Conservation (phyloP, 2,329 filamentous ascomycete genomes). For the Penicillium sp. region DNA sequence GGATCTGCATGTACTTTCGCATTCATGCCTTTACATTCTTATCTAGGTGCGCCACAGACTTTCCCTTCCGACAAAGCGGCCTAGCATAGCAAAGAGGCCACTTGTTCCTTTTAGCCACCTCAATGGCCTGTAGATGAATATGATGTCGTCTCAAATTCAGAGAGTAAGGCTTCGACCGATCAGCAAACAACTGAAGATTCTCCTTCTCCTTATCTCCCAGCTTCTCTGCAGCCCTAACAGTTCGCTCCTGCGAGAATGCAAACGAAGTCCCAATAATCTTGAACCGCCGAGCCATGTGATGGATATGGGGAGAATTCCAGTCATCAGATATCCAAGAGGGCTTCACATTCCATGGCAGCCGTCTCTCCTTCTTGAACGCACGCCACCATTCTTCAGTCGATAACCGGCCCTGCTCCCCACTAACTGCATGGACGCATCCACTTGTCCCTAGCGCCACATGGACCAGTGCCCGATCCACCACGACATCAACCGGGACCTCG, state of each 20-base stretch:
- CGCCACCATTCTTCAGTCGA: conserved; percentile 22
- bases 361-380: conserved; percentile 21
- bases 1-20: too few species aligned
- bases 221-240: conserved; percentile 9
- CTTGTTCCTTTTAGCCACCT: conserved; percentile 18
- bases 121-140: conserved; percentile 16
- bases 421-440: conserved; percentile 23
- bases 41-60: background rate
- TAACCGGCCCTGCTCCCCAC: conserved; percentile 19
- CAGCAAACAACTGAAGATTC: conserved; percentile 16
- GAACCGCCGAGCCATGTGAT: conserved; percentile 18
- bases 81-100: conserved; percentile 13
- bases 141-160: conserved; percentile 18
- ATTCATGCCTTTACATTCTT: background rate
- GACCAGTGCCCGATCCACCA: conserved; percentile 21
- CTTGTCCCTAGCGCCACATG: conserved; percentile 18
- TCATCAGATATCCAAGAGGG: conserved; percentile 17
- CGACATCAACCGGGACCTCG: conserved; percentile 27
- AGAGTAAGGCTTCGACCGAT: conserved; percentile 20
- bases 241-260: conserved; percentile 19
- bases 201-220: conserved; percentile 6
- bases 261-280: conserved; percentile 26
- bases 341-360: conserved; percentile 20
- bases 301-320: conserved; percentile 22
- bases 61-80: conserved; percentile 19